Evolutionary conservation across 1,284 basidiomycete genomes (phyloP), one percentile per base, ranked within the genome.

Genomic region (Pascua sp.): DNA sequence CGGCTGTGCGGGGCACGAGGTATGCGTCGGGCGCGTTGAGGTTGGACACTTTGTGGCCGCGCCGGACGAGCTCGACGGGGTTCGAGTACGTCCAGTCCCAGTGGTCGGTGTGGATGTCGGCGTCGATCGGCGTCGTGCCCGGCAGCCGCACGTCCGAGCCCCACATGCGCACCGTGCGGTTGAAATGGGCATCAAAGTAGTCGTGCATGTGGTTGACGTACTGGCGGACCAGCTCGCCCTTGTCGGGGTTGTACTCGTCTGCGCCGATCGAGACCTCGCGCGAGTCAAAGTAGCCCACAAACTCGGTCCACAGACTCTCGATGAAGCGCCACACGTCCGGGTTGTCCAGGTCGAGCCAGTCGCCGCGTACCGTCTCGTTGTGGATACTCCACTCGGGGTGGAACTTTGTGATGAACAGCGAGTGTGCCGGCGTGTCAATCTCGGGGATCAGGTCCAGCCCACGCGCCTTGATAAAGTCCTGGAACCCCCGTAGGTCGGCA

Each of bases 371-470:
- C 15, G 47, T 48, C 16, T 50, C 41, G 40, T 50, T 50, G 17
- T 36, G 49, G 13, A 50, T 41, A n/a, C 40, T 50, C 49, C 49
- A 50, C 24, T 50, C 42, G 17, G 49, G 49, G 40, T 43, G 49
- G 18, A 50, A 50, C 49, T 50, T 50, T 13, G 49, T 50, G 41
- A 42, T 12, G 10, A 16, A 41, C 18, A 50, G 49, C 5, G 39
- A 42, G 49, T 50, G 49, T 5, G 49, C 49, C 17, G 49, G 49
- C 18, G 49, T 50, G 41, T 50, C 49, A n/a, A 50, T 50, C 49
- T 50, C 49, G 4, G 49, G 49, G 42, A 50, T 42, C 2, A 50
- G 49, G 18, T 42, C 49, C 10, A 50, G 17, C 18, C 49, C 49
- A 12, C 49, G 39, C 9, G 49, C 17, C 13, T 50, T 50, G 40